Evolutionary conservation across 2,329 filamentous ascomycete species (phyloP).

Genomic region (Cladosporium sp.): DNA sequence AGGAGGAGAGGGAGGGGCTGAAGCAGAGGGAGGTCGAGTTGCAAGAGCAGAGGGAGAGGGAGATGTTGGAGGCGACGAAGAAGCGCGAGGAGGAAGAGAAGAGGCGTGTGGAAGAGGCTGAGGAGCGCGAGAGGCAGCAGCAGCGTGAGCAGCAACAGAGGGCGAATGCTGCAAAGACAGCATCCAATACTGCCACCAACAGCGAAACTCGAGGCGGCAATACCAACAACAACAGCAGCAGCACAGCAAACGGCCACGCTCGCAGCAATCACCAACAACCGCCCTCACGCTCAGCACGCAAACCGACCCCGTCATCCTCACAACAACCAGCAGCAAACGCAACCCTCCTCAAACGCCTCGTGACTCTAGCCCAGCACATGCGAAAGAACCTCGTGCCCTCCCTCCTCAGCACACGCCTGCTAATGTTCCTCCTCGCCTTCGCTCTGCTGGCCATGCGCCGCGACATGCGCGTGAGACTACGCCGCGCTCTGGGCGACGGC

Average conservation of each 20-base stretch:
- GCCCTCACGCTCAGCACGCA: conserved; percentile 7
- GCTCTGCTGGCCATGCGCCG: conserved; percentile 70
- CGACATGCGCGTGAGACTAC: conserved; percentile 70
- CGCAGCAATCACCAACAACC: not conserved
- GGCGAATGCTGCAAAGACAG: conserved; percentile 20
- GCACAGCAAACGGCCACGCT: conserved; percentile 3
- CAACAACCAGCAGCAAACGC: conserved; percentile 5
- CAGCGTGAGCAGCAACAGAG: conserved; percentile 23
- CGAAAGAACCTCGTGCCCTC: conserved; percentile 9
- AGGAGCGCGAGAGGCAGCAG: conserved; percentile 27
- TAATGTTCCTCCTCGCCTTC: conserved; percentile 78
- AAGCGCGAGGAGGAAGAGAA: conserved; percentile 35
- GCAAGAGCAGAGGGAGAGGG: conserved; percentile 52
- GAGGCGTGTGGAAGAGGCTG: conserved; percentile 15
- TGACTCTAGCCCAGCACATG: conserved; percentile 1
- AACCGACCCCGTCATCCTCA: not conserved
- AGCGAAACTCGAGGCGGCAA: conserved; percentile 43
- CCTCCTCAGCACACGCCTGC: conserved; percentile 48
- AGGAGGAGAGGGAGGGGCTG: conserved; percentile 61
- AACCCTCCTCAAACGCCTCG: conserved; percentile 11
- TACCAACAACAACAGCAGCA: conserved; percentile 10
- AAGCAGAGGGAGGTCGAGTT: conserved; percentile 60
- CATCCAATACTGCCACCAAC: conserved; percentile 19
- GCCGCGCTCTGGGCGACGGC: conserved; percentile 61
- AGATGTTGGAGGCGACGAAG: conserved; percentile 33